A percentile compares a stretch with the other conserved stretches of the same genome.
Conservation (phyloP, 257 asterid genomes). For the Paraleonurus japonicus region DNA sequence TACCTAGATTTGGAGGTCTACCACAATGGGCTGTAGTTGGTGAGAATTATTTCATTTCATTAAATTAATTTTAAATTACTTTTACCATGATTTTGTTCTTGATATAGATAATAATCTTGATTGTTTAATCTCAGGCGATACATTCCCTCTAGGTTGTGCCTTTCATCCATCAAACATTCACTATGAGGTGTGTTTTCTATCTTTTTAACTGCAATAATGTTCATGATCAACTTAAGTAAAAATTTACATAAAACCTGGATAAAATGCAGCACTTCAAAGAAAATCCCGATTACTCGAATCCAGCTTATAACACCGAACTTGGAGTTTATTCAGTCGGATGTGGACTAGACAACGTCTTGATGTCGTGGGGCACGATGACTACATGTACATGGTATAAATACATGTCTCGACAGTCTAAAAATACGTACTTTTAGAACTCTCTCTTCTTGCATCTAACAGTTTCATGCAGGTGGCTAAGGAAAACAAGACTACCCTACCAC, state of each 20-base stretch:
- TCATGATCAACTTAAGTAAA: background rate
- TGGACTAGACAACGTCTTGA: conserved; percentile 44
- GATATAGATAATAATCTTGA: background rate
- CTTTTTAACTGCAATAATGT: background rate
- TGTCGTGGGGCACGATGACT: conserved; percentile 57
- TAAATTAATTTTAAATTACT: background rate
- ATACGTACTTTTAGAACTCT: background rate
- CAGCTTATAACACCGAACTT: conserved; percentile 33
- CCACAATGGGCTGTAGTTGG: conserved; percentile 65
- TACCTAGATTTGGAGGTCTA: conserved; percentile 43
- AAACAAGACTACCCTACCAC: conserved; percentile 48
- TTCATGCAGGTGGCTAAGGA: conserved; percentile 46
- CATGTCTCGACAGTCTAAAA: background rate
- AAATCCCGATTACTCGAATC: conserved; percentile 35
- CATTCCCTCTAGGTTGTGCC: conserved; percentile 53
- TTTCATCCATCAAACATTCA: conserved; percentile 43
- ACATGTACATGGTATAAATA: conserved; percentile 44
- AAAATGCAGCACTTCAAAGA: conserved; percentile 41
- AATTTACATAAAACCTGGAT: background rate
- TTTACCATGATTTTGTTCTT: background rate
- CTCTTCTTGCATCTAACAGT: background rate
- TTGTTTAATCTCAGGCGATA: conserved; percentile 34
- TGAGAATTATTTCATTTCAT: background rate
- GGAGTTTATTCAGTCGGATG: conserved; percentile 46
- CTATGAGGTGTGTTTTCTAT: conserved; percentile 28